Percentiles rank a stretch among this genome's conserved stretches.
phyloP scores from a whole-genome alignment of 1,284 basidiomycete genomes.

The Cutaneotrichosporon sp. region DNA sequence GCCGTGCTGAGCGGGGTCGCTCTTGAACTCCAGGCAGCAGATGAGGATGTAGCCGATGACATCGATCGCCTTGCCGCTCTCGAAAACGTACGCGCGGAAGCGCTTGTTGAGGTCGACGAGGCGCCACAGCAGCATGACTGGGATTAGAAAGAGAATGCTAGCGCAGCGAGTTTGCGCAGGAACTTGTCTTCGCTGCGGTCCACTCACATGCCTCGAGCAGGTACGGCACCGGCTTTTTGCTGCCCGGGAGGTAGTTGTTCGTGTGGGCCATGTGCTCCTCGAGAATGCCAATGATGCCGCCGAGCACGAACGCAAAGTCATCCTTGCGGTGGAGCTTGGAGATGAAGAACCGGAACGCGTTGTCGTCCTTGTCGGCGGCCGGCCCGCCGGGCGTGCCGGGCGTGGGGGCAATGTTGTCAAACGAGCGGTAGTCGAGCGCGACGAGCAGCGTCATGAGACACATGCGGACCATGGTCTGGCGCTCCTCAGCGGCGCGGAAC shows the following conservation, averaged over 20 bases:
- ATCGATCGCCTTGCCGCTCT: slow-evolving; percentile 74
- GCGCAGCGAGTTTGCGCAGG: not conserved
- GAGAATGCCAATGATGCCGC: slow-evolving; percentile 70
- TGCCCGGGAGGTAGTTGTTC: slow-evolving; percentile 77
- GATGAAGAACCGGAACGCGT: slow-evolving; percentile 85
- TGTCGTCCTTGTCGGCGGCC: slow-evolving; percentile 60
- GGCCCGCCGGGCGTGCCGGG: slow-evolving; percentile 13
- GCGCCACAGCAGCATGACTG: slow-evolving; percentile 86
- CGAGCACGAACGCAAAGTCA: slow-evolving; percentile 79
- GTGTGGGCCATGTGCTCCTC: slow-evolving; percentile 71
- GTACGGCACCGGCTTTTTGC: slow-evolving; percentile 75
- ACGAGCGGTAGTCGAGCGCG: slow-evolving; percentile 76
- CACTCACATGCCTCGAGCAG: slow-evolving; percentile 73
- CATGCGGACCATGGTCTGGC: slow-evolving; percentile 67
- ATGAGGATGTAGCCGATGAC: slow-evolving; percentile 74
- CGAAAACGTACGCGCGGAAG: slow-evolving; percentile 76
- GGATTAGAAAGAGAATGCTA: not conserved
- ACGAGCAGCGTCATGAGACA: slow-evolving; percentile 74
- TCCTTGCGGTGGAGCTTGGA: slow-evolving; percentile 87
- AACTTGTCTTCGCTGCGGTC: too few relatives aligned
- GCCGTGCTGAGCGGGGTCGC: slow-evolving; percentile 91
- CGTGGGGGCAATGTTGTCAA: slow-evolving; percentile 14
- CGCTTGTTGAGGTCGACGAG: slow-evolving; percentile 91
- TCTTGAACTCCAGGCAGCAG: slow-evolving; percentile 80
- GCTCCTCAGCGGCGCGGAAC: slow-evolving; percentile 74